Evolutionary conservation across 805 yeast species (phyloP), one percentile per base, ranked within the genome.

Genomic region (Gaillardinia entomophila): DNA sequence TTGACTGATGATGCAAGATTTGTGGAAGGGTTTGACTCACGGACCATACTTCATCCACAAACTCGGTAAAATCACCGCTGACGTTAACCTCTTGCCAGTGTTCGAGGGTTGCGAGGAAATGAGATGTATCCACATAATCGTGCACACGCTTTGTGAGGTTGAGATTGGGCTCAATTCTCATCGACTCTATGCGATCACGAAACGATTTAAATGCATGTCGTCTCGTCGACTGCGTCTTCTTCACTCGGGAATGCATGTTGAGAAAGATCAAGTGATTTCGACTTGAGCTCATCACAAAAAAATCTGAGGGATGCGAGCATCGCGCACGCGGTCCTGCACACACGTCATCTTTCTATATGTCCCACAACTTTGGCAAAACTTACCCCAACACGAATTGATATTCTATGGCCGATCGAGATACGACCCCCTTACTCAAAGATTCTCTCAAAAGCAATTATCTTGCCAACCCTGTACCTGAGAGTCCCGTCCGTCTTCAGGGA

Each of bases 61-160:
- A 82, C 2, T 71, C 76, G 2, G 80, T 71, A 49, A 86, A 92
- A 28, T 68, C 67, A 4, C 77, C 78, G 26, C 95, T 79, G 35
- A 85, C 60, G 53, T 89, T 90, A 36, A 85, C 76, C 50, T 92
- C 97, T 36, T 67, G 73, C 96, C 97, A 90, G 45, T 85, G 87
- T 29, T 82, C 81, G 38, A 83, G 65, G 0, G 95, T 78, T 10
- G 92, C 73, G 18, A 82, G 57, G 45, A 89, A 85, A 55, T 83
- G 89, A 1, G 96, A 87, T 2, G 78, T 57, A 38, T 82, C 90
- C 24, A 74, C 84, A 40, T 78, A 75, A 48, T 82, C 83, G 47
- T 76, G 80, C 1, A 77, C 80, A 46, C 83, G 68, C 40, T 69
- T 75, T 16, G 66, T 60, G 24, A 79, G 56, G 32, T 71, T 71